Evolutionary conservation across 108 stramenopile species (phyloP).

Genomic region (Stephanodiscus triporus): DNA sequence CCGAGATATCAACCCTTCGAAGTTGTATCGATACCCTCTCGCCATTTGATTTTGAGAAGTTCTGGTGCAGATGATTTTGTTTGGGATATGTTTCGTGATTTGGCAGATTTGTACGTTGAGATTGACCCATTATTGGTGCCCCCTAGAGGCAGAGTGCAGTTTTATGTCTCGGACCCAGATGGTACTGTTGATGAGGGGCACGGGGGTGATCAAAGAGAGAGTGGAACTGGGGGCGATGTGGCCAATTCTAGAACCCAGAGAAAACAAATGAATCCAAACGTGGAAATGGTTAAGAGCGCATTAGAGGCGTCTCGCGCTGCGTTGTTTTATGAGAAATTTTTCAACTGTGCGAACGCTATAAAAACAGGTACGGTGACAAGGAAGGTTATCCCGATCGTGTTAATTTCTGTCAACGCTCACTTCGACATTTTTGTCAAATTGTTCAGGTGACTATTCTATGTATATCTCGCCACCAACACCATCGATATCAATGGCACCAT

Average conservation of each 20-base stretch:
- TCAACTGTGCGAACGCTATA: slow-evolving; percentile 67
- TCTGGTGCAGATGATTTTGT: slow-evolving; percentile 75
- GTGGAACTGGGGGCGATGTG: neutral
- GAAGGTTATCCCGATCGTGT: slow-evolving; percentile 58
- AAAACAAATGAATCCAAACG: slow-evolving; percentile 37
- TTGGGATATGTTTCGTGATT: slow-evolving; percentile 59
- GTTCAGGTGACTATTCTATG: slow-evolving; percentile 8
- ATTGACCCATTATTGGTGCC: slow-evolving; percentile 77
- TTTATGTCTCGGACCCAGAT: slow-evolving; percentile 56
- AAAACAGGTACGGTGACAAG: slow-evolving; percentile 31
- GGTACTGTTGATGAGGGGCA: slow-evolving; percentile 12
- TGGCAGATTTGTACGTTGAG: slow-evolving; percentile 75
- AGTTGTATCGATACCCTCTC: slow-evolving; percentile 50
- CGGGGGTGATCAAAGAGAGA: slow-evolving; percentile 19
- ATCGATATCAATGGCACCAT: slow-evolving; percentile 24
- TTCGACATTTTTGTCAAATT: neutral
- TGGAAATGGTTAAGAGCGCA: slow-evolving; percentile 26
- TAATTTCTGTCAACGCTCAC: neutral
- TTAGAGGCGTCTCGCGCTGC: slow-evolving; percentile 53
- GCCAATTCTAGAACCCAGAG: slow-evolving; percentile 1
- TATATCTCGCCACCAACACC: slow-evolving; percentile 19
- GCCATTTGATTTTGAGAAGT: slow-evolving; percentile 53
- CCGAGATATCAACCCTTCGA: slow-evolving; percentile 87
- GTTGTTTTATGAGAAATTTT: slow-evolving; percentile 70
- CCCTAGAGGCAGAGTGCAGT: slow-evolving; percentile 53